A percentile compares a stretch with the other conserved stretches of the same genome.
phyloP scores from a whole-genome alignment of 306 rosid genomes.

The Gleditsia sinensis region DNA sequence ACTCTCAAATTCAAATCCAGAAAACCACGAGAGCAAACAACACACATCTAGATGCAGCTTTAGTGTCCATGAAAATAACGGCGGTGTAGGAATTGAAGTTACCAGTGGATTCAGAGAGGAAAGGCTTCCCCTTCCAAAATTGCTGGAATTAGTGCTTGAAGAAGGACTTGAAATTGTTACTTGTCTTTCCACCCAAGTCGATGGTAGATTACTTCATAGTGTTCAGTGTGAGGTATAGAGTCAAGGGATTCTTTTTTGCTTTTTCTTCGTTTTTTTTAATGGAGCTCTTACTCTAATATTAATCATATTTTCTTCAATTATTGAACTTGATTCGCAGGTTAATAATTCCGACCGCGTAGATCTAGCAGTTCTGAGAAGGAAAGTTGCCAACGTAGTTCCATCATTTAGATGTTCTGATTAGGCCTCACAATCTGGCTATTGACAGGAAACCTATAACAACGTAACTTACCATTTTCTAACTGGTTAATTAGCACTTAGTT shows the following conservation, averaged over 20 bases:
- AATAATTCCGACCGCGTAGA: conserved; percentile 32
- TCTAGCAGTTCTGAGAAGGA: conserved; percentile 52
- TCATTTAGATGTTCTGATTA: conserved; percentile 26
- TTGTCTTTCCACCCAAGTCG: conserved; percentile 48
- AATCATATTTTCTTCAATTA: neutral
- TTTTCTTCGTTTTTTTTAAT: neutral
- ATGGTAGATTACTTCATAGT: conserved; percentile 52
- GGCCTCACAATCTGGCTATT: neutral
- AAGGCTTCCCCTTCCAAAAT: conserved; percentile 39
- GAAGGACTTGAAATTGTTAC: conserved; percentile 52
- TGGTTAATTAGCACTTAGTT: neutral
- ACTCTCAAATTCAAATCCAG: neutral
- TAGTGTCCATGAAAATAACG: conserved; percentile 39
- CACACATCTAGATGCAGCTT: conserved; percentile 12
- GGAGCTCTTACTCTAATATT: neutral
- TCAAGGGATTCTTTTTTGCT: neutral
- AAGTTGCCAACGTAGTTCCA: conserved; percentile 39
- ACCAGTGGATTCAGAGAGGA: conserved; percentile 37
- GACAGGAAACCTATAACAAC: neutral
- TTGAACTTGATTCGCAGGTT: conserved; percentile 45
- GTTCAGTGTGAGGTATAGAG: conserved; percentile 57
- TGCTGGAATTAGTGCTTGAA: conserved; percentile 42
- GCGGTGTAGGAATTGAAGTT: conserved; percentile 50
- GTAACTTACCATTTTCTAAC: neutral
- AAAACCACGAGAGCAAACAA: neutral